Evolutionary conservation across 2,329 filamentous ascomycete genomes (phyloP), one percentile per base, ranked within the genome.

Genomic region (Trichoderma oligosporum): DNA sequence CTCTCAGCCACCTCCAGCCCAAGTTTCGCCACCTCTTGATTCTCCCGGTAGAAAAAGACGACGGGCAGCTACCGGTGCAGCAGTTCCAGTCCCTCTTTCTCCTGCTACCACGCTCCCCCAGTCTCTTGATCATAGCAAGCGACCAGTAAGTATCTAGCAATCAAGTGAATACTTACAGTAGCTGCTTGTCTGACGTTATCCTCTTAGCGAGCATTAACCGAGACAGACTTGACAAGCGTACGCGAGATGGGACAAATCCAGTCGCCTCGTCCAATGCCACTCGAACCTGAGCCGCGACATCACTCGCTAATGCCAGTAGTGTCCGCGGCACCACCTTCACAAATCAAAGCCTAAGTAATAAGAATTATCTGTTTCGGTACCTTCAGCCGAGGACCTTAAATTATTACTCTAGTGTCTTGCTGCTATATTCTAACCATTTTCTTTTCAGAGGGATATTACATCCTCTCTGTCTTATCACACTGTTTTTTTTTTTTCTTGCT

Each of bases 221-320:
- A 48, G 45, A 29, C 44, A 38, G 29, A 44, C 14, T 38, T 36
- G 11, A 42, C 20, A 27, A 35, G 18, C 8, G 9, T 44, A 7
- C 45, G 45, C 11, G 46, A 57, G 12, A 29, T 41, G 27, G 44
- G 29, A 25, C 35, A 14, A 6, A 18, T 57, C 7, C 54, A 44
- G 18, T 35, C 45, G n/a, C 16, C 54, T 41, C 54, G 54, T 16
- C 54, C 54, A 25, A 35, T 51, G 27, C 36, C 27, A 9, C 54
- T 57, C 12, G 54, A 57, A 18, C 54, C 54, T 7, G 46, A 49
- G 36, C 54, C 45, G 2, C 54, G 46, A 20, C 38, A 49, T 20
- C 27, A 49, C 24, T 7, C 54, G 27, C 38, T 57, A 22, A 49
- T 57, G 38, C 45, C 54, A 16, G 53, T 48, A 25, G 44, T 33